Percentiles rank a stretch among this genome's conserved stretches.
Evolutionary conservation across 306 rosid genomes (phyloP).

Genomic region (Trifolium fragiferum): DNA sequence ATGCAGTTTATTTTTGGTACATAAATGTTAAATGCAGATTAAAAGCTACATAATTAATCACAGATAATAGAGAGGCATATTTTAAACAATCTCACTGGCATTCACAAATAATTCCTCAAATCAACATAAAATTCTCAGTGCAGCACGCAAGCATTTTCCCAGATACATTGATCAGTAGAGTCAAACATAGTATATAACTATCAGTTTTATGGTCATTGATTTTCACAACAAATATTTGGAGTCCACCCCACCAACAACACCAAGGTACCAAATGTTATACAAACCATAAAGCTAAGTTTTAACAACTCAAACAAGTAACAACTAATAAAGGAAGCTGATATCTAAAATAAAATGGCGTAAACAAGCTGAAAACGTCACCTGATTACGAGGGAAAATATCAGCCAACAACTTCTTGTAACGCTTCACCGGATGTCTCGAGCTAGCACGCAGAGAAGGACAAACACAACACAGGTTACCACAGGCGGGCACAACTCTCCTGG

Average conservation of each 20-base stretch:
- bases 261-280: slow-evolving; percentile 1
- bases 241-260: slow-evolving; percentile 1
- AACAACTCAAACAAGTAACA: slow-evolving; percentile 7
- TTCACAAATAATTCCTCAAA: neutral
- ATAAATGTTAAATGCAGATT: neutral
- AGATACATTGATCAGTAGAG: neutral
- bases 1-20: too few species aligned
- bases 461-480: slow-evolving; percentile 87
- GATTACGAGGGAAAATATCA: slow-evolving; percentile 82
- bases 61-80: neutral
- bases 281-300: neutral
- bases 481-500: slow-evolving; percentile 97
- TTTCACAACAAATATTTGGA: slow-evolving; percentile 15
- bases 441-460: slow-evolving; percentile 89
- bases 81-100: slow-evolving; percentile 4
- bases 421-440: slow-evolving; percentile 94
- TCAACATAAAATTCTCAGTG: slow-evolving; percentile 7
- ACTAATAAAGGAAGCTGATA: slow-evolving; percentile 25
- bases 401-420: slow-evolving; percentile 89
- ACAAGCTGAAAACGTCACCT: slow-evolving; percentile 58
- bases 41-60: slow-evolving; percentile 7
- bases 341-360: neutral
- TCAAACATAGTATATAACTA: neutral
- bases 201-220: neutral
- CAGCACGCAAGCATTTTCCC: neutral